These are phyloP conservation scores for Trichoderma endophyticum DNA, from an alignment of 2,329 filamentous ascomycete genomes.

Conservation along the genomic window DNA sequence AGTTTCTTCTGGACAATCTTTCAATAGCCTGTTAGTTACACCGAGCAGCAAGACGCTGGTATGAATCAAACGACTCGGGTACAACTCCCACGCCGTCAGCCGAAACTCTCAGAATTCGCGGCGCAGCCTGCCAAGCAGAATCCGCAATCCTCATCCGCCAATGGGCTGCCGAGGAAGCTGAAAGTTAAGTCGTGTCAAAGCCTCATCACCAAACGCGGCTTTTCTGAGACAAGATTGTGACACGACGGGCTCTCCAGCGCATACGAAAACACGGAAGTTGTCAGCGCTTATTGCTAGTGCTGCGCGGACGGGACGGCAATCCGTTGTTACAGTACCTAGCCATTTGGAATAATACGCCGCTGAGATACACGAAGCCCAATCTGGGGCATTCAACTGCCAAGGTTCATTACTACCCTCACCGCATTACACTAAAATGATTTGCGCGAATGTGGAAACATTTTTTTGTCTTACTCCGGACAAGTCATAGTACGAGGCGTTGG, in stretches of 20 bases:
- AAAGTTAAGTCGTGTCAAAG: neutral
- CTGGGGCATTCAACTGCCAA: neutral
- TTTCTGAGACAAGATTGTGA: neutral
- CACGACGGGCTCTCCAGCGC: neutral
- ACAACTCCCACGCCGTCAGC: neutral
- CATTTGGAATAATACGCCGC: neutral
- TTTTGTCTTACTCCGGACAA: neutral
- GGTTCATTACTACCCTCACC: neutral
- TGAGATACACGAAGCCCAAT: neutral
- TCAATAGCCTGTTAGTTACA: neutral
- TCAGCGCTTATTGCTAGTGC: slow-evolving; percentile 3
- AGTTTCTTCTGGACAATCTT: neutral
- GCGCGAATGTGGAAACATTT: neutral
- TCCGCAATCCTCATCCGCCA: neutral
- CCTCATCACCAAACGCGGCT: neutral
- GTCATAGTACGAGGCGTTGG: neutral
- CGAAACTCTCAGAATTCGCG: neutral
- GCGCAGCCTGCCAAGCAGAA: slow-evolving; percentile 2
- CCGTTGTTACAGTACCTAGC: neutral
- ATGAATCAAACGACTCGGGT: neutral
- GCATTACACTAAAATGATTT: neutral
- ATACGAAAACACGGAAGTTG: neutral
- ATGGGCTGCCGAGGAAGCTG: neutral
- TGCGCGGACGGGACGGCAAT: neutral
- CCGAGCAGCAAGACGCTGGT: neutral